A percentile compares a stretch with the other conserved stretches of the same genome.
These are phyloP conservation scores for Nigrospora osmanthi DNA, from an alignment of 2,329 filamentous ascomycete genomes.

Conservation along the genomic window DNA sequence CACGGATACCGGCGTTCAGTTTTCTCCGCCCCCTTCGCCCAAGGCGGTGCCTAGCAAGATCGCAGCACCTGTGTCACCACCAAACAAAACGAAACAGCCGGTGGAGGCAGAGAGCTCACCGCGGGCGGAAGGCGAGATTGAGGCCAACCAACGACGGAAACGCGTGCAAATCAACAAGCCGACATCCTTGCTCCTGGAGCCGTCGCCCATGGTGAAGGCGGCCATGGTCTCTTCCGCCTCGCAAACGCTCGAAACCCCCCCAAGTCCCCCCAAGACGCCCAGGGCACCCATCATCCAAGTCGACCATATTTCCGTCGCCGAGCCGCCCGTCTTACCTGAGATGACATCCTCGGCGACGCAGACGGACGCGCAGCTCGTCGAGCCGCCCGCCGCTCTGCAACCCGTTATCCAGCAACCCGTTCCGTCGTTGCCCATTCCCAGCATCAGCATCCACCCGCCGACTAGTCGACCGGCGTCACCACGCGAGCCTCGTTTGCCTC, in stretches of 20 bases:
- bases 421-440: conserved; percentile 56
- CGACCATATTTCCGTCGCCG: conserved; percentile 7
- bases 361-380: conserved; percentile 35
- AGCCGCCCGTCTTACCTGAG: conserved; percentile 10
- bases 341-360: conserved; percentile 56
- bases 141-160: conserved; percentile 69
- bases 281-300: conserved; percentile 30
- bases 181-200: conserved; percentile 34
- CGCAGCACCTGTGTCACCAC: conserved; percentile 32
- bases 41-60: conserved; percentile 32
- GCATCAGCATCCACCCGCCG: conserved; percentile 87
- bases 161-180: conserved; percentile 50
- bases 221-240: conserved; percentile 58
- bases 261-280: conserved; percentile 60
- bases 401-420: conserved; percentile 21
- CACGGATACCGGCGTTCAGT: conserved; percentile 72
- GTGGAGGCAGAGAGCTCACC: conserved; percentile 35
- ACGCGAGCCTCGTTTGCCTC: conserved; percentile 65
- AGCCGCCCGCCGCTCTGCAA: conserved; percentile 18
- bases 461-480: conserved; percentile 76
- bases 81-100: conserved; percentile 26
- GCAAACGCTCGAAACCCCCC: conserved; percentile 54
- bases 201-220: conserved; percentile 24
- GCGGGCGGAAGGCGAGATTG: conserved; percentile 49
- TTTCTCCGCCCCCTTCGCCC: conserved; percentile 74